These are phyloP conservation scores for Pseudogymnoascus sp. DNA, from an alignment of 2,329 filamentous ascomycete species.

Conservation along the genomic window DNA sequence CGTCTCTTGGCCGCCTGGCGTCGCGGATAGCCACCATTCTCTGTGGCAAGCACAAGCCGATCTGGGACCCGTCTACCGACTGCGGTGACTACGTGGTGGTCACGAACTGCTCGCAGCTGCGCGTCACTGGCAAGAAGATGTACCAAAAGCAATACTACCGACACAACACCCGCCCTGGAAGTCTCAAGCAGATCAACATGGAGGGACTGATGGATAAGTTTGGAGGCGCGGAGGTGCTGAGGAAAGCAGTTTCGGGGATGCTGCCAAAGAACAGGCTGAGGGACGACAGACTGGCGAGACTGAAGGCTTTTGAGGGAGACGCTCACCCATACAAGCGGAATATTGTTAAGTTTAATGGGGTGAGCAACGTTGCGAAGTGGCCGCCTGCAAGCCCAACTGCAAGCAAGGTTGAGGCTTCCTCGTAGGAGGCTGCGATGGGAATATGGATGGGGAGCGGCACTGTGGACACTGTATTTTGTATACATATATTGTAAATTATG, in stretches of 20 bases:
- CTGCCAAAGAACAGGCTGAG: slow-evolving; percentile 91
- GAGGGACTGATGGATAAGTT: slow-evolving; percentile 89
- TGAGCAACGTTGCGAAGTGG: slow-evolving; percentile 27
- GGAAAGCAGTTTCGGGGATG: slow-evolving; percentile 93
- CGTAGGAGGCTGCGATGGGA: not conserved
- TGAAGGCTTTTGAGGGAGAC: slow-evolving; percentile 94
- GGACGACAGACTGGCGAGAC: slow-evolving; percentile 74
- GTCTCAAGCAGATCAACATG: slow-evolving; percentile 83
- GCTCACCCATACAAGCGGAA: slow-evolving; percentile 90
- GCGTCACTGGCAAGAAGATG: slow-evolving; percentile 85
- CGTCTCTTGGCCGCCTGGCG: slow-evolving; percentile 82
- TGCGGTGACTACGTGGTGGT: slow-evolving; percentile 99
- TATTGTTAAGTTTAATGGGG: slow-evolving; percentile 62
- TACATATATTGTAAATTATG: slow-evolving; percentile 8
- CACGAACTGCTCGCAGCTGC: slow-evolving; percentile 76
- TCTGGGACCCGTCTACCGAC: slow-evolving; percentile 93
- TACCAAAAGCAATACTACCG: slow-evolving; percentile 94
- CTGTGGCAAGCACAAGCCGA: slow-evolving; percentile 99
- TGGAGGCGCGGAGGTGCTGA: slow-evolving; percentile 83
- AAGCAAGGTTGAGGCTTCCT: not conserved
- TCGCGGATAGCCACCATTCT: slow-evolving; percentile 77
- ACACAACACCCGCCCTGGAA: slow-evolving; percentile 84
- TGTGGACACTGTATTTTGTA: slow-evolving; percentile 6
- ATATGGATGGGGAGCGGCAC: not conserved
- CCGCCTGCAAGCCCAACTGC: not conserved